These are phyloP conservation scores for Gossypioides kirkii DNA, from an alignment of 345 rosid genomes.

Conservation along the genomic window DNA sequence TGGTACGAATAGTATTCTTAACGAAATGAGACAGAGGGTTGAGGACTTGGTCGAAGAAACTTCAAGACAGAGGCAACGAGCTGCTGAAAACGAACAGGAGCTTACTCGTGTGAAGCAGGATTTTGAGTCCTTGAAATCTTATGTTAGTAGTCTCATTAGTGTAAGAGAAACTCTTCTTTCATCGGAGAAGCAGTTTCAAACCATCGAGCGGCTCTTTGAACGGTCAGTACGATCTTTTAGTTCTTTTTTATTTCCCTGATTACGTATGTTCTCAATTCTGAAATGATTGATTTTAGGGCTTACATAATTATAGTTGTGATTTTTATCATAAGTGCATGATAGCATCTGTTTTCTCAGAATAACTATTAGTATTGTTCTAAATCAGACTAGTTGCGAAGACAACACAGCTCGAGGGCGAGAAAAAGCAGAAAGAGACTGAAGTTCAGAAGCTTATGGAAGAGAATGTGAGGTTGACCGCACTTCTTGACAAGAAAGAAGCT, in stretches of 20 bases:
- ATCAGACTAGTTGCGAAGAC: conserved; percentile 79
- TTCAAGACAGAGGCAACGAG: conserved; percentile 66
- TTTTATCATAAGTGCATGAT: neutral
- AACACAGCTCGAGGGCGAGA: conserved; percentile 82
- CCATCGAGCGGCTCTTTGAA: conserved; percentile 76
- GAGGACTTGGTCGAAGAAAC: conserved; percentile 85
- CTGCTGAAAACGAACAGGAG: conserved; percentile 84
- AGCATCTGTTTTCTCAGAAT: neutral
- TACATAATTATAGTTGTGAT: neutral
- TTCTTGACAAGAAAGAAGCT: conserved; percentile 94
- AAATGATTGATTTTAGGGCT: neutral
- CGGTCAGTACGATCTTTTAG: conserved; percentile 43
- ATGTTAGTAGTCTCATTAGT: conserved; percentile 63
- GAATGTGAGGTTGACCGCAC: conserved; percentile 73
- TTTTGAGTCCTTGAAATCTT: conserved; percentile 77
- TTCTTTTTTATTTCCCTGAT: conserved; percentile 11
- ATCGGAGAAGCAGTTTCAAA: conserved; percentile 74
- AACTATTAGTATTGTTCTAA: conserved; percentile 1
- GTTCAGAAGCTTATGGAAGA: conserved; percentile 94
- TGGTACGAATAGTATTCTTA: conserved; percentile 60
- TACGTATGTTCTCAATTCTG: neutral
- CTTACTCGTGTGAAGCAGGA: conserved; percentile 82
- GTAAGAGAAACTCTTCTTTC: conserved; percentile 82
- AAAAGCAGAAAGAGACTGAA: conserved; percentile 80
- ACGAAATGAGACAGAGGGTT: conserved; percentile 67